Evolutionary conservation across 2,329 filamentous ascomycete genomes (phyloP).

Genomic region (Phoma herbarum): DNA sequence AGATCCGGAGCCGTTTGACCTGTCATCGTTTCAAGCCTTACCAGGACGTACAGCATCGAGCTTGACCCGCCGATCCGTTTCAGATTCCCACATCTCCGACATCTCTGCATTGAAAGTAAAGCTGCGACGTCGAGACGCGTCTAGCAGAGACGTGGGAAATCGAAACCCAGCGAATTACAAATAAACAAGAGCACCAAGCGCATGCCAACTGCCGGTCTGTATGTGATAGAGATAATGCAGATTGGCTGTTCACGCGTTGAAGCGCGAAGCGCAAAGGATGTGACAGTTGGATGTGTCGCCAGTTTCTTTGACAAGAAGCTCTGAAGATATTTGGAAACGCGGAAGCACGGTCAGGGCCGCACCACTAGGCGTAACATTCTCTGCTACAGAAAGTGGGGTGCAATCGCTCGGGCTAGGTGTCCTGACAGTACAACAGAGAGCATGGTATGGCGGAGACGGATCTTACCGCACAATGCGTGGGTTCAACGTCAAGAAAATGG

Average conservation of each 20-base stretch:
- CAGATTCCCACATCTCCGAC: constrained; percentile 18
- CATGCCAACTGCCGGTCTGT: neutral
- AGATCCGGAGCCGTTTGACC: constrained; percentile 10
- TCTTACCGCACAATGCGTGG: neutral
- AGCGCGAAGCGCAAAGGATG: neutral
- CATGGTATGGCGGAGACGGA: neutral
- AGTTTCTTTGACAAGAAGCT: neutral
- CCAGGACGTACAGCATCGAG: constrained; percentile 1
- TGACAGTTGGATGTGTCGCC: neutral
- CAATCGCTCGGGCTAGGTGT: neutral
- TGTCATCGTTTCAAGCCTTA: constrained; percentile 24
- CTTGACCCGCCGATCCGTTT: constrained; percentile 15
- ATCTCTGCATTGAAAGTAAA: constrained; percentile 10
- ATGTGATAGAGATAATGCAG: neutral
- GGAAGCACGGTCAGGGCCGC: constrained; percentile 1
- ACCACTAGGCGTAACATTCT: neutral
- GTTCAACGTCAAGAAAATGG: neutral
- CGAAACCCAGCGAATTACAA: neutral
- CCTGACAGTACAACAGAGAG: neutral
- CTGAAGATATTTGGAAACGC: neutral
- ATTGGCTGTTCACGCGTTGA: neutral
- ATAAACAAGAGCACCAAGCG: neutral
- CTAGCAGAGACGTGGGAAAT: neutral
- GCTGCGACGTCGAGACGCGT: constrained; percentile 2
- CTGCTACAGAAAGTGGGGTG: neutral